phyloP scores from a whole-genome alignment of 2,329 filamentous ascomycete species.

The Alternaria panax region DNA sequence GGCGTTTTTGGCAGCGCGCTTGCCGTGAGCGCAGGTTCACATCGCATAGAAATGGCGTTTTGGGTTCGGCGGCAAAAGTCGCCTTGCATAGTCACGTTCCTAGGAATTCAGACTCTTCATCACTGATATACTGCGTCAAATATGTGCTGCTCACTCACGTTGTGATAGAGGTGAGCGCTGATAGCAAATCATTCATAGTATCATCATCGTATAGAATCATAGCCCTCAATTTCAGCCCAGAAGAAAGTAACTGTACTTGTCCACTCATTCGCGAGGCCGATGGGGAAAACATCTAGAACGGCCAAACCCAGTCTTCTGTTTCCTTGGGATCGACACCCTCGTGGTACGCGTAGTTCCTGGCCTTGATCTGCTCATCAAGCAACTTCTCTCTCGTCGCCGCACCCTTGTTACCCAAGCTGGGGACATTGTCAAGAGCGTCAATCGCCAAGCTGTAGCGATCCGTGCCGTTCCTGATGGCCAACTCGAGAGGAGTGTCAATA shows the following conservation, averaged over 20 bases:
- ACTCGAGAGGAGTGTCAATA: conserved; percentile 80
- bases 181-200: background rate
- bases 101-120: background rate
- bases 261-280: background rate
- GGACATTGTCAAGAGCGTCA: conserved; percentile 74
- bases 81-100: background rate
- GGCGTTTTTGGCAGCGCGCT: conserved; percentile 5
- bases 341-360: conserved; percentile 67
- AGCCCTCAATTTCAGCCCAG: background rate
- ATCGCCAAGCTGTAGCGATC: conserved; percentile 81
- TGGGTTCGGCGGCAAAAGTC: background rate
- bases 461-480: conserved; percentile 79
- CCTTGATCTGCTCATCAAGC: conserved; percentile 69
- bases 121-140: background rate
- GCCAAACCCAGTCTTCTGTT: conserved; percentile 73
- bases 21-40: background rate
- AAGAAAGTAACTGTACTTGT: background rate
- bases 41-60: conserved; percentile 10
- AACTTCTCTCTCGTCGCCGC: conserved; percentile 69
- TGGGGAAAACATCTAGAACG: conserved; percentile 44
- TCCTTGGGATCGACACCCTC: conserved; percentile 75
- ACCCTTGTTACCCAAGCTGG: conserved; percentile 67
- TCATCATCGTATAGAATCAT: background rate
- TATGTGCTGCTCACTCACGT: background rate
- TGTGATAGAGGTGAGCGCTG: background rate